Conservation (phyloP, 2,329 filamentous ascomycete genomes). For the Metarhizium guizhouense region DNA sequence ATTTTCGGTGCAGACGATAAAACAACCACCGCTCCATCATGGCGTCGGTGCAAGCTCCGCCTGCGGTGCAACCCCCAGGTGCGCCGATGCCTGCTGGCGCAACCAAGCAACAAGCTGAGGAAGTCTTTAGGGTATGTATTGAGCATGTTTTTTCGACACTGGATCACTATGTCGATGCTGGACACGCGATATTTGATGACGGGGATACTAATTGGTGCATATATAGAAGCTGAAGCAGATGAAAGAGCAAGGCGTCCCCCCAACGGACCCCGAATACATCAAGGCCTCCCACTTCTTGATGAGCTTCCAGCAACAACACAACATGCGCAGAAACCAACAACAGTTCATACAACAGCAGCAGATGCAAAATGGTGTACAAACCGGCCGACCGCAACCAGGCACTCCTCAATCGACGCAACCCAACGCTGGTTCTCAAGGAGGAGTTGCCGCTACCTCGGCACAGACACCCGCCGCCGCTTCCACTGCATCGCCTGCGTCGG, state of each 20-base stretch:
- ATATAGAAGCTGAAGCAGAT: conserved; percentile 77
- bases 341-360: conserved; percentile 32
- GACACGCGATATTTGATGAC: background rate
- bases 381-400: conserved; percentile 28
- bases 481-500: conserved; percentile 20
- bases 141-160: background rate
- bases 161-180: background rate
- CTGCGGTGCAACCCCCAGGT: conserved; percentile 58
- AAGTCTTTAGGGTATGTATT: conserved; percentile 55
- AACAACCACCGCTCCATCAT: conserved; percentile 38
- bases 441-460: conserved; percentile 29
- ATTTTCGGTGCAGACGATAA: conserved; percentile 9
- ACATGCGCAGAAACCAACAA: conserved; percentile 41
- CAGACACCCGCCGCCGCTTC: conserved; percentile 21
- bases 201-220: conserved; percentile 1
- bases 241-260: conserved; percentile 74
- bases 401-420: conserved; percentile 22
- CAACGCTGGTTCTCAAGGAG: conserved; percentile 24
- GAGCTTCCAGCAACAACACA: conserved; percentile 59
- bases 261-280: conserved; percentile 78
- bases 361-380: conserved; percentile 43
- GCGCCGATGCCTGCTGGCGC: conserved; percentile 56
- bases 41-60: conserved; percentile 71
- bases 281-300: conserved; percentile 70
- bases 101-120: conserved; percentile 70